A percentile compares a stretch with the other conserved stretches of the same genome.
Evolutionary conservation across 257 asterid species (phyloP).

Genomic region (Primulina tabacum): DNA sequence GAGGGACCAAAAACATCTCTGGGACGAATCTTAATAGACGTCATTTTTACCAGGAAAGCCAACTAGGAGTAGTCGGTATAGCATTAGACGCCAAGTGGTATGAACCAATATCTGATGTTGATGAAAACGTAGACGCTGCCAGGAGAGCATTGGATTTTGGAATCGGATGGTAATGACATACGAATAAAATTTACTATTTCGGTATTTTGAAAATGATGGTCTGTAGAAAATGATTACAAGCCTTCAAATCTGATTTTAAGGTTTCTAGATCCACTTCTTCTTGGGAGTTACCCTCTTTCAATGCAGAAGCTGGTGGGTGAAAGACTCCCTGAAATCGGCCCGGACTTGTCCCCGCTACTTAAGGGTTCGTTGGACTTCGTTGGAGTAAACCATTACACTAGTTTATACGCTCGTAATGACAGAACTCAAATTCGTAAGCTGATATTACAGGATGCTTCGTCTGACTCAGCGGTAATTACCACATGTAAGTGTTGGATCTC

Average conservation of each 20-base stretch:
- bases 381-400: conserved; percentile 82
- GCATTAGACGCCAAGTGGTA: conserved; percentile 71
- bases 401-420: conserved; percentile 67
- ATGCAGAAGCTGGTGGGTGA: conserved; percentile 74
- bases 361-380: conserved; percentile 75
- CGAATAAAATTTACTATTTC: not conserved
- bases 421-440: conserved; percentile 48
- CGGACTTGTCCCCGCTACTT: conserved; percentile 37
- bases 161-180: conserved; percentile 68
- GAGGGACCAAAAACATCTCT: not conserved
- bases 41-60: conserved; percentile 43
- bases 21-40: not conserved
- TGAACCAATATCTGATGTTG: conserved; percentile 54
- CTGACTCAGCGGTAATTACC: conserved; percentile 73
- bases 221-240: conserved; percentile 1
- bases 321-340: conserved; percentile 57
- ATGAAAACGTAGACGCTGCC: conserved; percentile 71
- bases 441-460: conserved; percentile 53
- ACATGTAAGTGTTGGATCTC: conserved; percentile 60
- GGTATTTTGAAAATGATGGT: conserved; percentile 10
- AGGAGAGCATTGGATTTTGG: conserved; percentile 69
- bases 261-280: conserved; percentile 94
- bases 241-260: conserved; percentile 35
- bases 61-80: conserved; percentile 72
- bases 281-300: conserved; percentile 79